Conservation (phyloP, 208 protist species). For the Naegleria lovaniensis region DNA sequence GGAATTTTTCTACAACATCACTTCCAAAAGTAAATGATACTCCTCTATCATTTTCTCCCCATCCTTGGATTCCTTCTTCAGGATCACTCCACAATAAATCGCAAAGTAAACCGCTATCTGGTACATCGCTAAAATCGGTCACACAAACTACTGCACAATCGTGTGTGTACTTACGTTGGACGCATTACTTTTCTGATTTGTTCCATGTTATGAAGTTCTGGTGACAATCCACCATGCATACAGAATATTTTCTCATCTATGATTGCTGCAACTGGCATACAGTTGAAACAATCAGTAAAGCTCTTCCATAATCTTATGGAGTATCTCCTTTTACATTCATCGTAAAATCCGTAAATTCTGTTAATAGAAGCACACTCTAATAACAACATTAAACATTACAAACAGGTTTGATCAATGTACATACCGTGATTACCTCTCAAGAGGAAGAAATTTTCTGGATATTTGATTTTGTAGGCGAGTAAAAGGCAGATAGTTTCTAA, state of each 20-base stretch:
- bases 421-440: conserved; percentile 94
- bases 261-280: conserved; percentile 95
- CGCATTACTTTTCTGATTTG: conserved; percentile 86
- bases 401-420: neutral
- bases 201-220: conserved; percentile 84
- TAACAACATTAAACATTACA: neutral
- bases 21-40: conserved; percentile 95
- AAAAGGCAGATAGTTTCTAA: conserved; percentile 96
- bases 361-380: conserved; percentile 99
- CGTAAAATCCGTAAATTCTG: conserved; percentile 99
- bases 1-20: conserved; percentile 94
- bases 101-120: conserved; percentile 93
- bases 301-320: conserved; percentile 95
- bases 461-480: conserved; percentile 98
- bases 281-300: conserved; percentile 99
- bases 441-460: conserved; percentile 99
- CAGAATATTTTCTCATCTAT: conserved; percentile 99
- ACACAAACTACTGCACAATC: neutral
- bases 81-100: conserved; percentile 99
- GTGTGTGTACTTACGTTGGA: conserved; percentile 59
- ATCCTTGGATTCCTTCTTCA: conserved; percentile 76
- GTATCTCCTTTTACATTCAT: conserved; percentile 93
- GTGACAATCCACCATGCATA: conserved; percentile 96
- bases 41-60: conserved; percentile 76
- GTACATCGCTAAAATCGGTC: conserved; percentile 68